A percentile compares a stretch with the other conserved stretches of the same genome.
phyloP scores from a whole-genome alignment of 2,329 filamentous ascomycete genomes.

The Torrubiella hemipterigena region DNA sequence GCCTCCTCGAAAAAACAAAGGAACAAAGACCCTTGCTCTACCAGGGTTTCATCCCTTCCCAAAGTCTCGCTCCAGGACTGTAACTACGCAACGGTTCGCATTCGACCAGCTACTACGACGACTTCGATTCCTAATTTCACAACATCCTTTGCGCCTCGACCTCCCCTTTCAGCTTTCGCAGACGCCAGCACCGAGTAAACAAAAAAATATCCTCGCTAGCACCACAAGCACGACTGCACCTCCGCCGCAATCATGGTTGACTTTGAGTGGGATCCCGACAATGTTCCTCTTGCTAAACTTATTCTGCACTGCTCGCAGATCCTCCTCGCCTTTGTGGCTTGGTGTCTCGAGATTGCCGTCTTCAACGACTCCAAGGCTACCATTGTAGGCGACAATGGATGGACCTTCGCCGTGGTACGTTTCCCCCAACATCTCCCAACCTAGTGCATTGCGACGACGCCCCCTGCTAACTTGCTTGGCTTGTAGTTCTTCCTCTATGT shows the following conservation, averaged over 20 bases:
- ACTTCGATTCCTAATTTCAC: too few species aligned
- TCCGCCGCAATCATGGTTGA: too few species aligned
- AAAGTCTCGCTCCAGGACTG: too few species aligned
- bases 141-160: too few species aligned
- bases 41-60: too few species aligned
- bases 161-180: too few species aligned
- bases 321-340: conserved; percentile 40
- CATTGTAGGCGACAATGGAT: conserved; percentile 47
- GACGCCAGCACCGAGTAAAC: too few species aligned
- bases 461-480: conserved; percentile 1
- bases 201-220: not conserved
- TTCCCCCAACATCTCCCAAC: not conserved
- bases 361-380: conserved; percentile 35
- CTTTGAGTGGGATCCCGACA: conserved; percentile 40
- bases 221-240: conserved; percentile 24
- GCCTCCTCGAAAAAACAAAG: too few species aligned
- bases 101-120: too few species aligned
- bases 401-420: conserved; percentile 53
- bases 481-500: conserved; percentile 54
- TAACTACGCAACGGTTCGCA: too few species aligned
- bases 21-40: too few species aligned
- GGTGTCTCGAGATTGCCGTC: conserved; percentile 47
- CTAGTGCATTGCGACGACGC: too few species aligned
- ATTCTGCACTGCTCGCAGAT: conserved; percentile 44
- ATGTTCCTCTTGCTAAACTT: conserved; percentile 44